Conservation (phyloP, 2,329 filamentous ascomycete species). For the Eutypa lata region DNA sequence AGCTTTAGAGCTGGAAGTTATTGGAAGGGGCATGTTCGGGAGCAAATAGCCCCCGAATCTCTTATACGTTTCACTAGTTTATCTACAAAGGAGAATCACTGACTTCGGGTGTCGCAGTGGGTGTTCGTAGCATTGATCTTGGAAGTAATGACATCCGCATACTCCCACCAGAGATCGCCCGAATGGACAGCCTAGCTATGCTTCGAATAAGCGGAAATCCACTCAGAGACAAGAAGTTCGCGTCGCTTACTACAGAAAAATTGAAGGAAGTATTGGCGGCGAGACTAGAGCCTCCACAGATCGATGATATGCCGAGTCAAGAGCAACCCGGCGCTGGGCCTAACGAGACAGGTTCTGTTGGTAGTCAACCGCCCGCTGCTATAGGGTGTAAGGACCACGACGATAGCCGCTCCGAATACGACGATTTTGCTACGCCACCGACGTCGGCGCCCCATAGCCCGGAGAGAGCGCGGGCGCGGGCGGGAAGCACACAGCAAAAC, state of each 20-base stretch:
- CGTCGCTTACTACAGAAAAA: slow-evolving; percentile 75
- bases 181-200: slow-evolving; percentile 74
- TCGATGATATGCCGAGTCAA: slow-evolving; percentile 14
- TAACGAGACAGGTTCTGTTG: slow-evolving; percentile 25
- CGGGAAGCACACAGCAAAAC: slow-evolving; percentile 41
- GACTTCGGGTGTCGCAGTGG: too few relatives aligned
- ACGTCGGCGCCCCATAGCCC: slow-evolving; percentile 52
- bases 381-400: slow-evolving; percentile 34
- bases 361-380: slow-evolving; percentile 21
- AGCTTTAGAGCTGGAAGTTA: too few relatives aligned
- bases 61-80: too few relatives aligned
- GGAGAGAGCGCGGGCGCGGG: slow-evolving; percentile 45
- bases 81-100: too few relatives aligned
- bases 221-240: slow-evolving; percentile 80
- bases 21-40: too few relatives aligned
- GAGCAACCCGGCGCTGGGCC: slow-evolving; percentile 24
- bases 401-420: slow-evolving; percentile 48
- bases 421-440: slow-evolving; percentile 57
- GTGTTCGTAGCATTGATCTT: slow-evolving; percentile 75
- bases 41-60: too few relatives aligned
- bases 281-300: slow-evolving; percentile 58
- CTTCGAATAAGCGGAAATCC: slow-evolving; percentile 87
- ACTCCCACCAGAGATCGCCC: slow-evolving; percentile 71
- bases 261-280: slow-evolving; percentile 71
- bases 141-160: slow-evolving; percentile 78